Conservation (phyloP, 441 rosid genomes). For the Gossypium laxum region DNA sequence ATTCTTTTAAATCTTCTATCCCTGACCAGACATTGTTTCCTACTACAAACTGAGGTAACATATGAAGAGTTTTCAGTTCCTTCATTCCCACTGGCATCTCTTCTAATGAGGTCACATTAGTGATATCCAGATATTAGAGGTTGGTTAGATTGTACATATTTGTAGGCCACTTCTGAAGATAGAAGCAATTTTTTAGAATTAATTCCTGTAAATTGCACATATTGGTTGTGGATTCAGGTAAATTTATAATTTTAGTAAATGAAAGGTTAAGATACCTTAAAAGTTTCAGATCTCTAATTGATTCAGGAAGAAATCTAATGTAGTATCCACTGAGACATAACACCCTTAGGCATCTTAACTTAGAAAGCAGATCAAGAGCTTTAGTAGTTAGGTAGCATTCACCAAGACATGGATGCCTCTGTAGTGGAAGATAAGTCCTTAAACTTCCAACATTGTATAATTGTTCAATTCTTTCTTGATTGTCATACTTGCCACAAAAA, state of each 20-base stretch:
- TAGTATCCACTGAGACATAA: not conserved
- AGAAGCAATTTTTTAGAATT: not conserved
- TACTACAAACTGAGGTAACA: not conserved
- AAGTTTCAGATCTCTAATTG: not conserved
- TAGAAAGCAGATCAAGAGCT: not conserved
- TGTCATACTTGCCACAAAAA: not conserved
- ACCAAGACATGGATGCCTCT: not conserved
- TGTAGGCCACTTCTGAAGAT: not conserved
- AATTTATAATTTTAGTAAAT: not conserved
- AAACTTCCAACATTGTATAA: not conserved
- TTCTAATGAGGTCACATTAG: not conserved
- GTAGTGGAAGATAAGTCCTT: not conserved
- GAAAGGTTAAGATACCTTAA: not conserved
- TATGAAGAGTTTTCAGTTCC: not conserved
- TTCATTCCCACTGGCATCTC: not conserved
- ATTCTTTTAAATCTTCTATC: not conserved
- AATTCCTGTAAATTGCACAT: not conserved
- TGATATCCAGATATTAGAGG: not conserved
- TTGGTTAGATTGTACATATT: not conserved
- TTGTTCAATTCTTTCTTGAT: not conserved
- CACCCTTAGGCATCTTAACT: not conserved
- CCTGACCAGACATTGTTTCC: not conserved
- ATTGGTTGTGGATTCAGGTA: not conserved
- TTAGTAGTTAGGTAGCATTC: not conserved
- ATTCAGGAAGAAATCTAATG: not conserved